Percentiles rank a stretch among this genome's conserved stretches.
Evolutionary conservation across 768 basidiomycete species (phyloP).

Genomic region (Lentinus tigrinus): DNA sequence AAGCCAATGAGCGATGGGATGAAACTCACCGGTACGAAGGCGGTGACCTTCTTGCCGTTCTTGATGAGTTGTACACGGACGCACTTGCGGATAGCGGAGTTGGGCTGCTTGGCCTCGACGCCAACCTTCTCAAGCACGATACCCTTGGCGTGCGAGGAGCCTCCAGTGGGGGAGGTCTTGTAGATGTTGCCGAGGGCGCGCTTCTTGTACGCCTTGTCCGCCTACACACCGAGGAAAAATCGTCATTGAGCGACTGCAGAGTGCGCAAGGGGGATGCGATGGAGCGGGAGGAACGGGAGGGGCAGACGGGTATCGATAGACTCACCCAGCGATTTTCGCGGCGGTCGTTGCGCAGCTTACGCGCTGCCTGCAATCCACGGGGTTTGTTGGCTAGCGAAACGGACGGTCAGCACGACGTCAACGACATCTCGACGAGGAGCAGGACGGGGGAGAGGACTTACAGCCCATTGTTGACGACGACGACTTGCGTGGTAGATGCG

Average conservation of each 20-base stretch:
- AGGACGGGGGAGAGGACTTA: constrained; percentile 44
- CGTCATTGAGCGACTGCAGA: background rate
- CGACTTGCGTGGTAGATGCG: constrained; percentile 39
- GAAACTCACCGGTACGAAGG: constrained; percentile 90
- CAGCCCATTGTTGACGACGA: constrained; percentile 78
- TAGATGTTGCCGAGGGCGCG: constrained; percentile 98
- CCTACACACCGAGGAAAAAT: constrained; percentile 44
- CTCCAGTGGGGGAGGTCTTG: constrained; percentile 99
- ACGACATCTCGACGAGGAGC: background rate
- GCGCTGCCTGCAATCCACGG: constrained; percentile 97
- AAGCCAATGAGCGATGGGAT: background rate
- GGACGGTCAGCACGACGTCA: constrained; percentile 10
- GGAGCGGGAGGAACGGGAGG: background rate
- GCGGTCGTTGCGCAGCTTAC: constrained; percentile 93
- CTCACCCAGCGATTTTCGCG: constrained; percentile 96
- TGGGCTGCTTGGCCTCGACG: constrained; percentile 99
- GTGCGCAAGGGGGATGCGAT: background rate
- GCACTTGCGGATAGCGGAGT: constrained; percentile 99
- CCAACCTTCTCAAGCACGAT: constrained; percentile 99
- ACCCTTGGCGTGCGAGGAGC: constrained; percentile 99
- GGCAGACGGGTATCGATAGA: constrained; percentile 16
- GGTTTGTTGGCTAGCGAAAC: constrained; percentile 86
- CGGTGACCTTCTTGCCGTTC: constrained; percentile 99
- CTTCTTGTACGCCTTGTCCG: constrained; percentile 99
- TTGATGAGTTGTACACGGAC: constrained; percentile 99